Evolutionary conservation across 2,329 filamentous ascomycete species (phyloP).

Genomic region (Exophiala dermatitidis): DNA sequence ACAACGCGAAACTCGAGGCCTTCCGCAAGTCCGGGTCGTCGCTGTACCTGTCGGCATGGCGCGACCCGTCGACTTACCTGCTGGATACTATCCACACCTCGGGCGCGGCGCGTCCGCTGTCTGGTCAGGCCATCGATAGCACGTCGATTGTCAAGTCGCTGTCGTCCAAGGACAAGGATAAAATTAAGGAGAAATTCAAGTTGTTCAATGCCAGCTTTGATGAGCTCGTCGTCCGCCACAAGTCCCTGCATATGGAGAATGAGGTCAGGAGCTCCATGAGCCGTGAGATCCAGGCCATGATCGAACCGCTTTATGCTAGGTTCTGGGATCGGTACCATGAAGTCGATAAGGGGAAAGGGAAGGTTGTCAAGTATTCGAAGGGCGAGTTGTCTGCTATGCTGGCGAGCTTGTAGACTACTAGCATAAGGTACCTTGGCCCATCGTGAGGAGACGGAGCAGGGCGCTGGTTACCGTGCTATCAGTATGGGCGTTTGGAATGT

Average conservation of each 20-base stretch:
- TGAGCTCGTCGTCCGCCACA: conserved; percentile 76
- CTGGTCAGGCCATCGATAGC: conserved; percentile 61
- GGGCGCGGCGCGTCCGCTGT: conserved; percentile 56
- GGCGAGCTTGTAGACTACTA: conserved; percentile 35
- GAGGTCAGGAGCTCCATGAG: conserved; percentile 76
- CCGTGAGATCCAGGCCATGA: conserved; percentile 79
- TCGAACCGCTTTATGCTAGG: conserved; percentile 87
- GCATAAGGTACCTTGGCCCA: not conserved
- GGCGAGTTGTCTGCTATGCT: conserved; percentile 60
- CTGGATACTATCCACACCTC: conserved; percentile 91
- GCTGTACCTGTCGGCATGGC: conserved; percentile 79
- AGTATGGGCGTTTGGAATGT: too few relatives aligned
- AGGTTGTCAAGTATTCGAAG: conserved; percentile 98
- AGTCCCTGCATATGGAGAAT: conserved; percentile 77
- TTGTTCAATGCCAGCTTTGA: conserved; percentile 88
- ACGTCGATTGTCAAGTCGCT: conserved; percentile 76
- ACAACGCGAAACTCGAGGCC: conserved; percentile 61
- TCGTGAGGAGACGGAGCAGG: too few relatives aligned
- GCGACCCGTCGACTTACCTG: conserved; percentile 74
- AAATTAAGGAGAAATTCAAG: conserved; percentile 92
- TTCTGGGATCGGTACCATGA: conserved; percentile 98
- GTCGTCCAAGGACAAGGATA: conserved; percentile 85
- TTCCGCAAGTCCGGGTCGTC: conserved; percentile 83
- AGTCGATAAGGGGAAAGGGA: conserved; percentile 94
- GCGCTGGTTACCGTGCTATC: too few relatives aligned